Conservation (phyloP, 371 early-diverging fungal species). For the Mortierella sp. region DNA sequence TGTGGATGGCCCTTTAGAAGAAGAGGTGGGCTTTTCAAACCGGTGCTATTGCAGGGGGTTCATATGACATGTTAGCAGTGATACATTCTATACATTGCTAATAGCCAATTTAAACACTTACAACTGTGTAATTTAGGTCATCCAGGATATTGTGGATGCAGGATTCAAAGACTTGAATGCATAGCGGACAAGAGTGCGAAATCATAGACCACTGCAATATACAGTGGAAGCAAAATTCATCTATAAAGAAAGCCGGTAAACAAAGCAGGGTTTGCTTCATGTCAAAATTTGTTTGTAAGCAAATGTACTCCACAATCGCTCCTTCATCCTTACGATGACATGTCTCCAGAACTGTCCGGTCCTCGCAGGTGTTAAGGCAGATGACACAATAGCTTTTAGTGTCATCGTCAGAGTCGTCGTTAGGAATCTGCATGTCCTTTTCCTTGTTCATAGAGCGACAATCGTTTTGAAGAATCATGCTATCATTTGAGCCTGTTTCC, state of each 20-base stretch:
- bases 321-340: constrained; percentile 38
- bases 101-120: no score
- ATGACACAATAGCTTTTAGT: constrained; percentile 27
- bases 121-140: constrained; percentile 25
- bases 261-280: not conserved
- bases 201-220: constrained; percentile 43
- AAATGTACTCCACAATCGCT: no score
- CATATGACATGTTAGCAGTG: not conserved
- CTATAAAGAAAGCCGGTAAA: not conserved
- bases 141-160: constrained; percentile 39
- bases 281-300: no score
- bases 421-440: not conserved
- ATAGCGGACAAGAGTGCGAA: constrained; percentile 46
- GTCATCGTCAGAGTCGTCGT: not conserved
- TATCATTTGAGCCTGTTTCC: not conserved
- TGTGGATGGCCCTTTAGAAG: not conserved
- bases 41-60: constrained; percentile 14
- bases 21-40: constrained; percentile 18
- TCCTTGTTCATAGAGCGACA: not conserved
- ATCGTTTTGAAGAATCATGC: not conserved
- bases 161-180: constrained; percentile 24
- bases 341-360: constrained; percentile 32
- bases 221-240: constrained; percentile 47
- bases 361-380: constrained; percentile 43
- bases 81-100: no score